Evolutionary conservation across 176 grass and related monocot species (phyloP), one percentile per base, ranked within the genome.

Genomic region (Alloteropsis semialata): DNA sequence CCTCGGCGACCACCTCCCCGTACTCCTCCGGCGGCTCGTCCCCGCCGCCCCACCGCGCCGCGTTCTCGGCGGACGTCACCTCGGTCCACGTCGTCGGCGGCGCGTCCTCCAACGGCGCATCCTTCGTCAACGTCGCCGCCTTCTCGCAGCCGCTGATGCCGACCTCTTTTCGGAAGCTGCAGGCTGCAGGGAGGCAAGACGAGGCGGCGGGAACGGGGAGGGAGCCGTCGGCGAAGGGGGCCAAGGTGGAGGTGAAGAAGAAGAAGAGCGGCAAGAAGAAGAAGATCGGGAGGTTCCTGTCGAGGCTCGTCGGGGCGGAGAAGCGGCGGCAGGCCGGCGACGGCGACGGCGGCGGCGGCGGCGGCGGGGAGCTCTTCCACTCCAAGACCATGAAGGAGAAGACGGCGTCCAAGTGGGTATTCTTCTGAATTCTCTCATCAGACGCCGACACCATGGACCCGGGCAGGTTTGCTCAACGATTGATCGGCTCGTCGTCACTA

Each of bases 331-430:
- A 84, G 24, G 4, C 85, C 12, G 89, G 67, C 41, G 84, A 82
- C 48, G 62, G 62, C 58, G 80, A 71, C 14, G 80, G 84, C 69
- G 72, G 74, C 33, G 85, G n/a, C 48, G 62, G 62, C 58, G 80
- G 65, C 14, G 80, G 84, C 69, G 72, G 74, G 28, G 85, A 92
- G 58, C 79, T 92, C 72, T 88, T 88, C 89, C 90, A 92, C 53
- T 97, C 92, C 16, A 92, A 77, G 67, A 94, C 92, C 82, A 94
- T 92, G 92, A 94, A 94, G 73, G 94, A 97, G 61, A 97, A 92
- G 72, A 72, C 90, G 61, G 24, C 83, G 21, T 73, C 90, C 45
- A 94, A 90, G 90, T 97, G 92, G 94, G 85, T 89, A 21, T 89
- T 89, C 64, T 97, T 94, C 71, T 97, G 81, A 75, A 76, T 39